Evolutionary conservation across 164 flowering plant species (phyloP), one percentile per base, ranked within the genome.

Genomic region (Umbilicus rupestris): DNA sequence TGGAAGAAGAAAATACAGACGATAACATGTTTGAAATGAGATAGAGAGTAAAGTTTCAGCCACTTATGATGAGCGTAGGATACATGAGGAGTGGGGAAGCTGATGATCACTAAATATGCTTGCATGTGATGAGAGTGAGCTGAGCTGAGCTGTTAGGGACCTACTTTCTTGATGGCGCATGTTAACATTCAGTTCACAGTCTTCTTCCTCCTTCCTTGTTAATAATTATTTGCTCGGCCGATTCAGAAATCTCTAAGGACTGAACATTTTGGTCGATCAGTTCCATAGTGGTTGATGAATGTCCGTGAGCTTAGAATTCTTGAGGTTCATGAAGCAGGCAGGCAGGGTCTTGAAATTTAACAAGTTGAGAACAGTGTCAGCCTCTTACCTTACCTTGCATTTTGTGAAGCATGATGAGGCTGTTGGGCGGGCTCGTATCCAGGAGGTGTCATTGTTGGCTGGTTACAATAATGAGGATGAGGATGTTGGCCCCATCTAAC

Each of bases 1-100:
- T 59, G 65, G 42, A n/a, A 7, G 42, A 35, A 62, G 65, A 66
- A 22, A 42, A 66, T 24, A 60, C 24, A 68, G 44, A 60, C 3
- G 67, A 5, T 52, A 24, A 7, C 58, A 52, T 52, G 58, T 52
- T 52, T 52, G 28, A 24, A 52, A 52, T 52, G 58, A 11, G 24
- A 14, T 52, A 10, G 6, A 11, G 19, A 52, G 11, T 20, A 7
- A 47, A 20, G 55, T 47, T 47, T 47, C 24, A 52, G 58, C 24
- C 24, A 6, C 9, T 24, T 24, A 52, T 24, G n/a, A 52, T 9
- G 29, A 24, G 29, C 29, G 7, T 47, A 6, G 19, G 52, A 47
- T 22, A 2, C 19, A 46, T 1, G 50, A 17, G 5, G 22, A 7
- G 26, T 6, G 10, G 28, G 26, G 57, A 50, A 20, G 57, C 28